Base-by-base conservation (phyloP, 768 basidiomycete species). In the Auricularia sp. region DNA sequence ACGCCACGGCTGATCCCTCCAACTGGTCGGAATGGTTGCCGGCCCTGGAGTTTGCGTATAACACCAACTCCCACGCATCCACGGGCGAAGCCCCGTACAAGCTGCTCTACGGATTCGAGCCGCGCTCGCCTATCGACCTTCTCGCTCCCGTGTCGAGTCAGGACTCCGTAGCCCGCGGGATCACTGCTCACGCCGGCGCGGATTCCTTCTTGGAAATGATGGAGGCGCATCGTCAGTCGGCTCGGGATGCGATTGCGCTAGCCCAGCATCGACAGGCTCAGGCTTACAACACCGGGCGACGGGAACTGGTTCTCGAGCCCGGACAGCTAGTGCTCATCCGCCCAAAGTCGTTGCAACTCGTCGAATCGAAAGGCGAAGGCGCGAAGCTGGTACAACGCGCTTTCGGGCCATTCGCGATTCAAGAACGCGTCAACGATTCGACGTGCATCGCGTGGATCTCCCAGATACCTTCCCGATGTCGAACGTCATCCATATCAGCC, bases 41-140 rank as follows among this genome's bases (percentile, higher is more conserved):
- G 2, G 16, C 70, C 1, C 68, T 74, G 10, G 69, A 71, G 61
- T 75, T 74, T 34, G 68, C 70, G 0, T 75, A 75, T 67, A 71
- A 69, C 67, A 78, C 78, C 54, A 44, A 67, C 36, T 64, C 66
- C 2, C 76, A 76, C 63, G 36, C 72, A 1, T 74, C 77, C 1
- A 79, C 77, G 37, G 64, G 71, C 36, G 67, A 72, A 59, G 71
- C 76, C 13, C 79, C 77, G 1, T 79, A 79, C 71, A 77, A 73
- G 35, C 69, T 77, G 21, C 76, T 76, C 62, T 66, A 69, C 36
- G 76, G 69, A 11, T 74, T 66, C 64, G 72, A 79, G 14, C 69
- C 71, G 0, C 66, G 65, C 64, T 51, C 47, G 13, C 47, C 47
- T 5, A 14, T 16, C 6, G 47, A 51, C 14, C 16, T 51, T 16